Evolutionary conservation across 2,329 filamentous ascomycete genomes (phyloP).

Genomic region (Colletotrichum musicola): DNA sequence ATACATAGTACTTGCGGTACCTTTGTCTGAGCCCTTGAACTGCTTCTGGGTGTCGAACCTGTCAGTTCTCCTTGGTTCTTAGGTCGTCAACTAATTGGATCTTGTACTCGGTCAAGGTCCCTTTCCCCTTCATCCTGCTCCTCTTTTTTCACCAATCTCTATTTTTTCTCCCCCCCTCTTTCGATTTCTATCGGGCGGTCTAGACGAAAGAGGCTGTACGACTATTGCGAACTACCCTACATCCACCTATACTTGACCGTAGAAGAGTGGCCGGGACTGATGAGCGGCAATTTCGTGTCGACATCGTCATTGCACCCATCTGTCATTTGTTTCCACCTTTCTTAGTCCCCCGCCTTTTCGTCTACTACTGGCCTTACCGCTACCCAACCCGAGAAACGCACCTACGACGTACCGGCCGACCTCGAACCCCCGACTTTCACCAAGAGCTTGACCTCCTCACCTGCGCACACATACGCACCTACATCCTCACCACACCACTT

Average conservation of each 20-base stretch:
- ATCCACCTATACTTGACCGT: too few species aligned
- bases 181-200: too few species aligned
- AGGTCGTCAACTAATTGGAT: too few species aligned
- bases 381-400: neutral
- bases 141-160: neutral
- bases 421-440: too few species aligned
- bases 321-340: slow-evolving; percentile 8
- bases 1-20: too few species aligned
- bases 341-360: neutral
- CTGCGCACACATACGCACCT: neutral
- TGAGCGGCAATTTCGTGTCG: slow-evolving; percentile 5
- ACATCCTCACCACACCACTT: slow-evolving; percentile 27
- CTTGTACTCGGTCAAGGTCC: neutral
- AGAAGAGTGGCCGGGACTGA: slow-evolving; percentile 5
- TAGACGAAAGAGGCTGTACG: slow-evolving; percentile 1
- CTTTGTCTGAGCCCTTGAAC: neutral
- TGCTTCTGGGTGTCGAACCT: neutral
- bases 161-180: neutral
- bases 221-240: slow-evolving; percentile 4
- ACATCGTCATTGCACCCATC: slow-evolving; percentile 10
- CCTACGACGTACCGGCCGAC: too few species aligned
- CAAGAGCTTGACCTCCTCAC: neutral
- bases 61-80: neutral
- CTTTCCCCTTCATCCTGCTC: neutral
- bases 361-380: neutral